Conservation (phyloP, 2,329 filamentous ascomycete genomes). For the Trichothecium sympodiale region DNA sequence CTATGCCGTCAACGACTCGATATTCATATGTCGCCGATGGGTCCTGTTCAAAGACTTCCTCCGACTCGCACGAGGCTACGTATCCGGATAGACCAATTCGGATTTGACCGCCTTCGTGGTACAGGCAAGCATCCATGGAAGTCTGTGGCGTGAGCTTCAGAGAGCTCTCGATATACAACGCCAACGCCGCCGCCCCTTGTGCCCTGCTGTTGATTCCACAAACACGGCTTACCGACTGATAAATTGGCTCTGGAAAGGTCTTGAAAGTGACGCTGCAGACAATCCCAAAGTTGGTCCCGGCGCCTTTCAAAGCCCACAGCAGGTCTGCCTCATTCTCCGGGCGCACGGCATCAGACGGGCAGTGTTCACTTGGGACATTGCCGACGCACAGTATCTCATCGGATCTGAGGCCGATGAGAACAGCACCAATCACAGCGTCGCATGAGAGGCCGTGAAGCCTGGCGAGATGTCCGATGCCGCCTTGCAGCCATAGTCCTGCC, state of each 20-base stretch:
- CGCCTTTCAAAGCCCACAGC: constrained; percentile 47
- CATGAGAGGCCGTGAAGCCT: constrained; percentile 45
- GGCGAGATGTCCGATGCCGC: constrained; percentile 50
- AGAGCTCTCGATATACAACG: too few relatives aligned
- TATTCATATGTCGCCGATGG: too few relatives aligned
- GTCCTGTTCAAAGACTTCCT: constrained; percentile 15
- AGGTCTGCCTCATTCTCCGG: constrained; percentile 38
- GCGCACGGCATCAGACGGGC: constrained; percentile 26
- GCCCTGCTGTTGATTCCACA: constrained; percentile 26
- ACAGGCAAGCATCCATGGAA: constrained; percentile 47
- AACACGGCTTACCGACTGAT: constrained; percentile 24
- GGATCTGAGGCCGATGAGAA: constrained; percentile 40
- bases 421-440: constrained; percentile 48
- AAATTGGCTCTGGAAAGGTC: constrained; percentile 28
- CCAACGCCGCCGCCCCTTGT: too few relatives aligned
- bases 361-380: constrained; percentile 32
- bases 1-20: constrained; percentile 38
- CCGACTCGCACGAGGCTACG: constrained; percentile 35
- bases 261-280: constrained; percentile 42
- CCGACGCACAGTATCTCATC: constrained; percentile 39
- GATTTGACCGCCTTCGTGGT: constrained; percentile 29
- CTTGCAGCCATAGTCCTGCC: constrained; percentile 52
- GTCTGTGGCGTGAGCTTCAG: constrained; percentile 26
- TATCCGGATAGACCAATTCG: constrained; percentile 38
- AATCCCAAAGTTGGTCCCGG: constrained; percentile 49